These are phyloP conservation scores for Neonectria sp. DNA, from an alignment of 2,329 filamentous ascomycete genomes.

Conservation along the genomic window DNA sequence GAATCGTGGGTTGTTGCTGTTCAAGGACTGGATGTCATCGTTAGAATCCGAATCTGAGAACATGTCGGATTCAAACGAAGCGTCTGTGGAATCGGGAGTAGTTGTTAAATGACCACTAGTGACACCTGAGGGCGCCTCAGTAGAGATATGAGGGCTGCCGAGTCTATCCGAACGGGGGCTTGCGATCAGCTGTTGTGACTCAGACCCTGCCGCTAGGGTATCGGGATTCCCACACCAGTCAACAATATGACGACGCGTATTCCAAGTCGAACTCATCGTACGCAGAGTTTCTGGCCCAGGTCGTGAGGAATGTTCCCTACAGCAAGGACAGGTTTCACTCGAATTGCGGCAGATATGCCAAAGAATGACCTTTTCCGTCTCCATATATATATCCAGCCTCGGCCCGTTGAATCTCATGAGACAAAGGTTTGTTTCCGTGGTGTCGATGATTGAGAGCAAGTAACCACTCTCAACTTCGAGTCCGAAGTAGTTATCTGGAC, in stretches of 20 bases:
- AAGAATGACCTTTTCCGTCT: background rate
- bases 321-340: background rate
- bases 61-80: background rate
- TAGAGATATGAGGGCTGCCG: too few relatives aligned
- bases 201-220: background rate
- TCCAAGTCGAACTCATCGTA: too few relatives aligned
- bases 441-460: background rate
- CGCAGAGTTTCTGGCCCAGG: background rate
- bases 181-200: background rate
- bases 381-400: background rate
- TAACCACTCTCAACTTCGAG: background rate
- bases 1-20: background rate
- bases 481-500: background rate
- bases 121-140: background rate
- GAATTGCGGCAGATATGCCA: background rate
- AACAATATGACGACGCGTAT: background rate
- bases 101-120: background rate
- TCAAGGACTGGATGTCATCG: background rate
- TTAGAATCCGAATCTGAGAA: background rate
- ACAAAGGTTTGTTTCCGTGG: background rate
- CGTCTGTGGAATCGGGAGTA: background rate
- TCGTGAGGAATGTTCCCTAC: background rate
- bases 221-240: background rate
- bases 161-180: background rate
- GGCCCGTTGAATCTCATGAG: background rate